phyloP scores from a whole-genome alignment of 225 moss, liverwort and hornwort species.

The Pseudisothecium myosuroides region DNA sequence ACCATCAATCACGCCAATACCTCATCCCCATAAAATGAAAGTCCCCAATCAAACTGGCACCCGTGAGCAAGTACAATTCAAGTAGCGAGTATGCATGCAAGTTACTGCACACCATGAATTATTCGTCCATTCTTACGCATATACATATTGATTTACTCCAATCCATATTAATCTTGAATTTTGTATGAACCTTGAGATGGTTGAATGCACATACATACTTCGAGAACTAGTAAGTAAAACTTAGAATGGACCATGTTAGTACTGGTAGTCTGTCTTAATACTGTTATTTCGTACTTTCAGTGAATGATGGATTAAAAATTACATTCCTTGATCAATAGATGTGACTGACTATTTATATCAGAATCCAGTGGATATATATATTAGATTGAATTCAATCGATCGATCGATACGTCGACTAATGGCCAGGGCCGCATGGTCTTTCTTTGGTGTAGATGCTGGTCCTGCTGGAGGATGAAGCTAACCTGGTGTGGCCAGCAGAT shows the following conservation, averaged over 20 bases:
- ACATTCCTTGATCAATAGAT: neutral
- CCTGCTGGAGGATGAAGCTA: slow-evolving; percentile 58
- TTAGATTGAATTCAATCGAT: neutral
- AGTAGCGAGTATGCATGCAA: neutral
- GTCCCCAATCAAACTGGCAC: neutral
- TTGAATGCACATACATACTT: neutral
- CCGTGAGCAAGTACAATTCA: neutral
- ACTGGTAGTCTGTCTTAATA: neutral
- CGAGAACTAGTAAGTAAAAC: neutral
- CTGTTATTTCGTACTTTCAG: neutral
- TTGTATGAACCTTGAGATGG: neutral
- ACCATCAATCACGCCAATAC: neutral
- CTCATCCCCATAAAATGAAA: neutral
- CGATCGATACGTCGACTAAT: neutral
- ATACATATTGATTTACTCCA: neutral
- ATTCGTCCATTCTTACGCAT: neutral
- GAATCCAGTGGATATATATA: too few species aligned
- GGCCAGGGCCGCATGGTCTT: neutral
- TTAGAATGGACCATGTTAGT: neutral
- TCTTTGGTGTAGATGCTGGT: slow-evolving; percentile 33
- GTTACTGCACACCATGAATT: neutral
- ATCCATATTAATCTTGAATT: neutral
- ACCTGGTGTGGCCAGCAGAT: slow-evolving; percentile 44
- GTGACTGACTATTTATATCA: neutral
- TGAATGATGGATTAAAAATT: neutral